phyloP scores from a whole-genome alignment of 495 filamentous ascomycete species.

The Penicillium tannophilum region DNA sequence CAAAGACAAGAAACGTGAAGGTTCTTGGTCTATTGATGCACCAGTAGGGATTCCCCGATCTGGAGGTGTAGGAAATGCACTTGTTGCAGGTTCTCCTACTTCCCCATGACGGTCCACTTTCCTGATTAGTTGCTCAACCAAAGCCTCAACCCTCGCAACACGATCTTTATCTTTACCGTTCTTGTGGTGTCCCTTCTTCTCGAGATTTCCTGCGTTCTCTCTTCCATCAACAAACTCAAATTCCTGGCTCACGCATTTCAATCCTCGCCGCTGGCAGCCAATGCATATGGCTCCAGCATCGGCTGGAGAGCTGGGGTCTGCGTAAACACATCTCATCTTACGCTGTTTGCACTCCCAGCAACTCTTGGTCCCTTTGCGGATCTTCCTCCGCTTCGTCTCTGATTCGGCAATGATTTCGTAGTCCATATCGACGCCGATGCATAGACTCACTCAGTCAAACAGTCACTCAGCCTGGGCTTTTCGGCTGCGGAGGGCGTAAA shows the following conservation, averaged over 20 bases:
- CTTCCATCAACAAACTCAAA: conserved; percentile 4
- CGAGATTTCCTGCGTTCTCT: conserved; percentile 18
- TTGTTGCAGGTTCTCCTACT: neutral
- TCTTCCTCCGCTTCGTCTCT: conserved; percentile 15
- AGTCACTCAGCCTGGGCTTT: neutral
- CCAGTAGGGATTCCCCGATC: conserved; percentile 1
- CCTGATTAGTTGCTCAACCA: conserved; percentile 15
- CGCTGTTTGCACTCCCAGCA: conserved; percentile 19
- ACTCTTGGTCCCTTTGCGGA: conserved; percentile 39
- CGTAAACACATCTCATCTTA: conserved; percentile 20
- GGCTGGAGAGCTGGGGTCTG: conserved; percentile 4
- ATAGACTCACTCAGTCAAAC: neutral
- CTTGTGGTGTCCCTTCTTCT: conserved; percentile 22
- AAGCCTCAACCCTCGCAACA: conserved; percentile 5
- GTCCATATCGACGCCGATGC: conserved; percentile 4
- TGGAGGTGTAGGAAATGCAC: neutral
- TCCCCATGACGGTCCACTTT: conserved; percentile 6
- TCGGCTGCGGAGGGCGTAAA: conserved; percentile 4
- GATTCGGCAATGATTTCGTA: conserved; percentile 7
- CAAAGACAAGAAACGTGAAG: conserved; percentile 1
- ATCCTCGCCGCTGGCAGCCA: conserved; percentile 17
- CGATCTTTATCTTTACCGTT: conserved; percentile 9
- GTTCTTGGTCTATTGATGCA: conserved; percentile 8
- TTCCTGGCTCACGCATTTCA: conserved; percentile 17
- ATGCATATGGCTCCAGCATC: conserved; percentile 8